These are phyloP conservation scores for Phoma sp. DNA, from an alignment of 2,329 filamentous ascomycete species.

Conservation along the genomic window DNA sequence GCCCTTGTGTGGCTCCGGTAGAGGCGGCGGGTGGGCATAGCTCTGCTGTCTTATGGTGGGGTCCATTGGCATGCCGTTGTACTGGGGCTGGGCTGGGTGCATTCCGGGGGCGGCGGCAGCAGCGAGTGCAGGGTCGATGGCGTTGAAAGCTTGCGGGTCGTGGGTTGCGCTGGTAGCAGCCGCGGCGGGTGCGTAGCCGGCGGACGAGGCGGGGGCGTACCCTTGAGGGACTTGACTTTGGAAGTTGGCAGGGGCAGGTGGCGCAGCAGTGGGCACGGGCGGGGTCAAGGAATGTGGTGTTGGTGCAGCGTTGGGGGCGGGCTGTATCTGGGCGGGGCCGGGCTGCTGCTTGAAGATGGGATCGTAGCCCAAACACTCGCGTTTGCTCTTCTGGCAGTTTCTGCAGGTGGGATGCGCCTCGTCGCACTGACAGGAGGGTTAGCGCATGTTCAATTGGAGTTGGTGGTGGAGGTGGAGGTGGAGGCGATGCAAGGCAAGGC, in stretches of 20 bases:
- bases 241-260: constrained; percentile 44
- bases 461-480: background rate
- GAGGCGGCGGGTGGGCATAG: constrained; percentile 22
- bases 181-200: constrained; percentile 45
- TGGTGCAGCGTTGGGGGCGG: constrained; percentile 62
- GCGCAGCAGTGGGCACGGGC: constrained; percentile 37
- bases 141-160: constrained; percentile 59
- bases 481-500: too few relatives aligned
- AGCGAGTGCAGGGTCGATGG: constrained; percentile 70
- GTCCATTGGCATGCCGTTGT: constrained; percentile 43
- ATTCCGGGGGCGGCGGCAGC: constrained; percentile 52
- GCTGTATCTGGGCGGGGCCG: constrained; percentile 74
- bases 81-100: constrained; percentile 36
- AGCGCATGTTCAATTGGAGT: constrained; percentile 25
- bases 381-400: constrained; percentile 88
- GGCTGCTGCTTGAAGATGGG: constrained; percentile 81
- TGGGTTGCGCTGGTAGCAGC: constrained; percentile 46
- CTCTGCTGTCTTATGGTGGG: constrained; percentile 39
- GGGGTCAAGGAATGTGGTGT: constrained; percentile 42
- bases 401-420: constrained; percentile 92
- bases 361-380: constrained; percentile 85
- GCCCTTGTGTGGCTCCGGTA: constrained; percentile 40
- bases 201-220: constrained; percentile 54
- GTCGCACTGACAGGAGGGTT: constrained; percentile 73
- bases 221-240: constrained; percentile 50